Base-by-base conservation (phyloP, 164 flowering plant genomes). In the Amborella trichopoda region DNA sequence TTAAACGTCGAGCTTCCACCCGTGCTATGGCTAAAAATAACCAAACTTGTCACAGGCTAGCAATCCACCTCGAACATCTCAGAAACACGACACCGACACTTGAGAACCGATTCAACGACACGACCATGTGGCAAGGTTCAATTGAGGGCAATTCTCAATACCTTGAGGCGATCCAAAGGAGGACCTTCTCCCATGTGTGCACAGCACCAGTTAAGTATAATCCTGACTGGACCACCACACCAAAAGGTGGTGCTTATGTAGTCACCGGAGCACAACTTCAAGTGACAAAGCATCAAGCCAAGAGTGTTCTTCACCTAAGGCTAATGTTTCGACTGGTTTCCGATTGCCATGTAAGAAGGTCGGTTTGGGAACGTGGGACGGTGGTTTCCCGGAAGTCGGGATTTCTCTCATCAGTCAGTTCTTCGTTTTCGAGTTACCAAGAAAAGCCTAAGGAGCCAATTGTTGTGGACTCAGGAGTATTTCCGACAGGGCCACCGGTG, bases 201-300 rank as follows among this genome's bases (percentile, higher is more conserved):
- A 78, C 82, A 3, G 70, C 73, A 0, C 76, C 80, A 2, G 75
- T 82, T 0, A 68, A 67, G 28, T 67, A 70, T 50, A 63, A 81
- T 20, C 72, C 81, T 1, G 20, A 18, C 0, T 73, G 81, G 81
- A 24, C 58, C 2, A n/a, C 52, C 4, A 18, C 39, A 4, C 44
- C 6, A 14, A 32, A 58, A 6, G 61, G 68, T 5, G 47, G 28
- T 2, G 69, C 70, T 2, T 80, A 62, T 59, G 72, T 89, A 0
- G 94, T 89, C 41, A 74, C 86, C 2, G 94, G 95, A 40, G 94
- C 85, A 20, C 84, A 78, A 44, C 80, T 89, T 14, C 67, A 66
- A 12, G 75, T 78, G 0, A 69, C 54, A 47, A 67, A 78, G 32
- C 74, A 78, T 6, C 65, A 61, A 2, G 58, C 72, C 1, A 82